phyloP scores from a whole-genome alignment of 495 filamentous ascomycete genomes.

The Penicillium canescens region DNA sequence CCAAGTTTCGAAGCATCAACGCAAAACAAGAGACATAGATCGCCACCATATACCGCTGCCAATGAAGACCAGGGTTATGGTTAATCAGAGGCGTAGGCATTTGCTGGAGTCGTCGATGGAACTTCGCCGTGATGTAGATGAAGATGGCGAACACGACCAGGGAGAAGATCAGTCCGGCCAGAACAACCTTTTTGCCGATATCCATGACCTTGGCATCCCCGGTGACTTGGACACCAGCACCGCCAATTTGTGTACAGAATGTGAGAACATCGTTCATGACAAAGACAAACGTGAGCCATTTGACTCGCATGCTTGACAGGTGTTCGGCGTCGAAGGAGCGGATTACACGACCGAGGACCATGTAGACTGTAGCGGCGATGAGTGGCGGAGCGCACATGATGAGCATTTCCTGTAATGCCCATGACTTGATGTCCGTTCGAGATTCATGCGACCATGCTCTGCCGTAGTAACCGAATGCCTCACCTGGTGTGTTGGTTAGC shows the following conservation, averaged over 20 bases:
- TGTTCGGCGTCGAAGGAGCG: constrained; percentile 48
- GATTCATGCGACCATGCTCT: constrained; percentile 38
- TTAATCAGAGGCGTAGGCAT: constrained; percentile 10
- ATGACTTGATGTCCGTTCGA: constrained; percentile 28
- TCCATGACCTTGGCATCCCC: constrained; percentile 29
- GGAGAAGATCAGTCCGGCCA: constrained; percentile 34
- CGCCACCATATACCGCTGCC: constrained; percentile 36
- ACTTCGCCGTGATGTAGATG: constrained; percentile 21
- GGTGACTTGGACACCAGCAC: constrained; percentile 45
- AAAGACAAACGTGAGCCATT: constrained; percentile 33
- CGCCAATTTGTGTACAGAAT: constrained; percentile 35
- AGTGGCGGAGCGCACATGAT: constrained; percentile 47
- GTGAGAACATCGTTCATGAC: constrained; percentile 39
- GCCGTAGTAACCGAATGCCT: constrained; percentile 51
- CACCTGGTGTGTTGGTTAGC: constrained; percentile 27
- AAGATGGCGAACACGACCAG: constrained; percentile 34
- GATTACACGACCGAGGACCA: constrained; percentile 56
- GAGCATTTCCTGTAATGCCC: constrained; percentile 46
- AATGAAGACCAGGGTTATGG: constrained; percentile 17
- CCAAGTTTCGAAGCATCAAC: constrained; percentile 42
- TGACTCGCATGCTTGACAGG: constrained; percentile 27
- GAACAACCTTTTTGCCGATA: constrained; percentile 34
- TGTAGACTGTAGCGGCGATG: constrained; percentile 59
- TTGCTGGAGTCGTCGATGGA: constrained; percentile 22
- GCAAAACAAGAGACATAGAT: constrained; percentile 39